A percentile compares a stretch with the other conserved stretches of the same genome.
Conservation (phyloP, 139 green algal species). For the Picochlorum sp. region DNA sequence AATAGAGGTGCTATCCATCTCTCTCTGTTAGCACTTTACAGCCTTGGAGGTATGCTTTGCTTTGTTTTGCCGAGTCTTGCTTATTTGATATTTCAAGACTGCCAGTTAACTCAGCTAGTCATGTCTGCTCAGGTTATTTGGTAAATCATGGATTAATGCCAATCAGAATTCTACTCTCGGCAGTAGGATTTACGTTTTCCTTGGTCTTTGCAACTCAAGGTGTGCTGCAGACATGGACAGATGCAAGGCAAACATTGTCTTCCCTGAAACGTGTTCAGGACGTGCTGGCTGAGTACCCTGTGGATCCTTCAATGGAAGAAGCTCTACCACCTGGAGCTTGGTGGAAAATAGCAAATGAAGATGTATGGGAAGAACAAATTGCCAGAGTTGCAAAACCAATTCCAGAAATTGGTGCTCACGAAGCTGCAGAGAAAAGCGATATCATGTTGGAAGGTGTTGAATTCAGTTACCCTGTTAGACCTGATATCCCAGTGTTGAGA, state of each 20-base stretch:
- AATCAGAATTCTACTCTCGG: slow-evolving; percentile 58
- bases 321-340: slow-evolving; percentile 68
- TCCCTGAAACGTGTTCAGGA: slow-evolving; percentile 44
- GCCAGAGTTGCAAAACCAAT: not conserved
- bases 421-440: slow-evolving; percentile 28
- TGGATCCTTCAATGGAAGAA: slow-evolving; percentile 63
- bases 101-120: not conserved
- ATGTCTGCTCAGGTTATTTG: slow-evolving; percentile 30
- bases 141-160: slow-evolving; percentile 58
- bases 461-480: slow-evolving; percentile 67
- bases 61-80: not conserved
- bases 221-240: slow-evolving; percentile 60
- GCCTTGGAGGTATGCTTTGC: slow-evolving; percentile 36
- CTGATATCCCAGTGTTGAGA: slow-evolving; percentile 38
- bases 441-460: slow-evolving; percentile 51
- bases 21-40: slow-evolving; percentile 68
- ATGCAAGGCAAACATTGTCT: slow-evolving; percentile 42
- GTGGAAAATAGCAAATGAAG: slow-evolving; percentile 47
- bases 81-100: not conserved
- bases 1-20: slow-evolving; percentile 61
- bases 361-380: not conserved
- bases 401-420: slow-evolving; percentile 16
- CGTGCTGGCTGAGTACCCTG: slow-evolving; percentile 32
- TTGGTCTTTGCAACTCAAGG: slow-evolving; percentile 77
- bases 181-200: slow-evolving; percentile 84